A percentile compares a stretch with the other conserved stretches of the same genome.
These are phyloP conservation scores for Chalciporus piperatoides DNA, from an alignment of 1,284 basidiomycete species.

Conservation along the genomic window DNA sequence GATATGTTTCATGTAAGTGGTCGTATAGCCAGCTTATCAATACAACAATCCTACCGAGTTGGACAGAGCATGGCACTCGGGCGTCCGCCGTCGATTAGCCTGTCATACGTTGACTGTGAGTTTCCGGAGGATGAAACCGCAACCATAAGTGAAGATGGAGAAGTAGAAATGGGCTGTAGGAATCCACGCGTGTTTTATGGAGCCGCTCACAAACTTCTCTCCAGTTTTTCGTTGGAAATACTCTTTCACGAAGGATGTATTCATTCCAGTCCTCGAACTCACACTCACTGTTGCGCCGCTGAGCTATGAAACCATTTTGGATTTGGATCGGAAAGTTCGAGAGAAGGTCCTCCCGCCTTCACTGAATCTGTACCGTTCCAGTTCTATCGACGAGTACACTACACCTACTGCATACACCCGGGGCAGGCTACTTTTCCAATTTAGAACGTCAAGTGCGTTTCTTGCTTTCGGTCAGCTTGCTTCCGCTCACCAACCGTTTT, in stretches of 20 bases:
- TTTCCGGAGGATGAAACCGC: conserved; percentile 49
- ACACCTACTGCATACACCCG: conserved; percentile 50
- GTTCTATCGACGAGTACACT: conserved; percentile 42
- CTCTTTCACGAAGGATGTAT: conserved; percentile 43
- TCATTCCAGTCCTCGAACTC: conserved; percentile 46
- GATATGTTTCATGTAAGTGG: conserved; percentile 47
- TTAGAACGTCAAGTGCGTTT: conserved; percentile 44
- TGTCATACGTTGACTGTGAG: conserved; percentile 57
- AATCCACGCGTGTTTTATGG: neutral
- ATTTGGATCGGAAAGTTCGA: conserved; percentile 55
- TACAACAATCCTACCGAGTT: conserved; percentile 8
- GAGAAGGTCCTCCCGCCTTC: conserved; percentile 50
- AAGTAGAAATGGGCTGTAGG: conserved; percentile 47
- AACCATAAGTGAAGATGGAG: conserved; percentile 46
- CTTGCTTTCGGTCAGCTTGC: neutral
- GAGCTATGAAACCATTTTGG: conserved; percentile 51
- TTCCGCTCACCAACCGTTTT: conserved; percentile 10
- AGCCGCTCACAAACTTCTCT: conserved; percentile 11
- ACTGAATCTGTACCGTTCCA: conserved; percentile 46
- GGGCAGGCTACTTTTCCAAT: conserved; percentile 48
- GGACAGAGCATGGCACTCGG: conserved; percentile 49
- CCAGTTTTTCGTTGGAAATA: conserved; percentile 35
- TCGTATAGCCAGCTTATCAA: neutral
- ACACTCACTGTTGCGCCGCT: conserved; percentile 51
- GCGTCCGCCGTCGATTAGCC: conserved; percentile 51